Evolutionary conservation across 1,284 basidiomycete genomes (phyloP).

Genomic region (Sporisorium graminicola): DNA sequence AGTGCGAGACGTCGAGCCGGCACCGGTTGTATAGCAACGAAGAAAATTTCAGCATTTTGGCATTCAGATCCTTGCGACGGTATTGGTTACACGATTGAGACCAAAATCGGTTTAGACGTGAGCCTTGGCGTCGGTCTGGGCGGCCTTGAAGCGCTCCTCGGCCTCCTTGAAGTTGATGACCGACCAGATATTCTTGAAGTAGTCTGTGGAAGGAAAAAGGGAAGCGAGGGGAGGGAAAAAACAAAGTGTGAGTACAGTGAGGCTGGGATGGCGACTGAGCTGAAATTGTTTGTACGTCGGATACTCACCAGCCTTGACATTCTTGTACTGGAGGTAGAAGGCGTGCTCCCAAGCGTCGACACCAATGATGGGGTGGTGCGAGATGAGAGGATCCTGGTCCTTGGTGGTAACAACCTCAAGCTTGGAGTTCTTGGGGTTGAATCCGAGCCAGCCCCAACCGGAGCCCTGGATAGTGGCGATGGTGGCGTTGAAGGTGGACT

Average conservation of each 20-base stretch:
- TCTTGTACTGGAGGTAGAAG: conserved; percentile 69
- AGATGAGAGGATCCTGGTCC: conserved; percentile 94
- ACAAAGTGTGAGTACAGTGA: background rate
- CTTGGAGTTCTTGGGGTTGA: conserved; percentile 72
- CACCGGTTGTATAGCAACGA: conserved; percentile 42
- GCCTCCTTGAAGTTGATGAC: conserved; percentile 70
- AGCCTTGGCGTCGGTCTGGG: conserved; percentile 57
- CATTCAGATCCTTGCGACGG: conserved; percentile 19
- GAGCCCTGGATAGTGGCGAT: conserved; percentile 96
- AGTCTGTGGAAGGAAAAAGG: conserved; percentile 29
- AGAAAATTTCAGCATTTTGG: background rate
- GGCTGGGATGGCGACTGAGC: background rate
- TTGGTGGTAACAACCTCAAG: conserved; percentile 85
- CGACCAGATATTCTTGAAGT: conserved; percentile 69
- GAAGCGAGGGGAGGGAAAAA: background rate
- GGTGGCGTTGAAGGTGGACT: conserved; percentile 83
- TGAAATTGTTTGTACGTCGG: no score
- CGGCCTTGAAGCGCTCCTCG: conserved; percentile 67
- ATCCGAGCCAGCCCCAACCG: conserved; percentile 93
- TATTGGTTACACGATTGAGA: conserved; percentile 13
- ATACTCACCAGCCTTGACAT: conserved; percentile 49
- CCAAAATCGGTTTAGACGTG: conserved; percentile 26
- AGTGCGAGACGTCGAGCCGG: conserved; percentile 51
- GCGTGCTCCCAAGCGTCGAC: conserved; percentile 97
- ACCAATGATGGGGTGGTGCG: conserved; percentile 89